Conservation (phyloP, 805 yeast species). For the Tetrapisispora nanseiensis region DNA sequence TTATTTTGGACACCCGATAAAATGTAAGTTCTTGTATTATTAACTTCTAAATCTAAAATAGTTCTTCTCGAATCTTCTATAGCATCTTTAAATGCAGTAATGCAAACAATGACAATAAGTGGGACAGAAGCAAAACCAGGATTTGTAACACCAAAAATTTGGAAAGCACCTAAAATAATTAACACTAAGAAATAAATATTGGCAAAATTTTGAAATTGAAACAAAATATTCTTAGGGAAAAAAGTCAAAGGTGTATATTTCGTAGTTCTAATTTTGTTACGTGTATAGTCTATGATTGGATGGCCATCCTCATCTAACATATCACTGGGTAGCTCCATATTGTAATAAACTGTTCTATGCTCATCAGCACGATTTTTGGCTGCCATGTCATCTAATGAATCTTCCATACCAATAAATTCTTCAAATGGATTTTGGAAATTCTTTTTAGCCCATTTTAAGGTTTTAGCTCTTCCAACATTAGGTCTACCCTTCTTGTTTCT, state of each 20-base stretch:
- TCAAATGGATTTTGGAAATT: constrained; percentile 28
- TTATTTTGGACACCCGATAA: constrained; percentile 45
- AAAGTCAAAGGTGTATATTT: constrained; percentile 88
- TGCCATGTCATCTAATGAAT: constrained; percentile 24
- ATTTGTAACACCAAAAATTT: constrained; percentile 70
- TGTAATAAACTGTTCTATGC: constrained; percentile 47
- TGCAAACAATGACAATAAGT: constrained; percentile 60
- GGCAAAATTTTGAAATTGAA: constrained; percentile 84
- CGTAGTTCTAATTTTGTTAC: constrained; percentile 91
- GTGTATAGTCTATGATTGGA: constrained; percentile 51
- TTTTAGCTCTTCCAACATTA: constrained; percentile 48
- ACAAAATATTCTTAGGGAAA: constrained; percentile 69
- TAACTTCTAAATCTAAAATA: constrained; percentile 60
- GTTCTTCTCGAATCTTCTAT: constrained; percentile 75
- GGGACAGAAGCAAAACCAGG: constrained; percentile 74
- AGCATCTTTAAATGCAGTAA: constrained; percentile 74
- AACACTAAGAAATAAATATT: constrained; percentile 75
- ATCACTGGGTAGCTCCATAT: constrained; percentile 49
- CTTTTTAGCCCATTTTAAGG: constrained; percentile 40
- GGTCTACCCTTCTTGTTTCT: constrained; percentile 65
- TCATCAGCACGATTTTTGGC: constrained; percentile 32
- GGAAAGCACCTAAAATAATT: constrained; percentile 68
- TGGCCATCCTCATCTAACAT: constrained; percentile 50
- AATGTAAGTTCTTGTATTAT: constrained; percentile 64
- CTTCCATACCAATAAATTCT: constrained; percentile 14